Evolutionary conservation across 2,329 filamentous ascomycete species (phyloP), one percentile per base, ranked within the genome.

Genomic region (Penicillium palitans): DNA sequence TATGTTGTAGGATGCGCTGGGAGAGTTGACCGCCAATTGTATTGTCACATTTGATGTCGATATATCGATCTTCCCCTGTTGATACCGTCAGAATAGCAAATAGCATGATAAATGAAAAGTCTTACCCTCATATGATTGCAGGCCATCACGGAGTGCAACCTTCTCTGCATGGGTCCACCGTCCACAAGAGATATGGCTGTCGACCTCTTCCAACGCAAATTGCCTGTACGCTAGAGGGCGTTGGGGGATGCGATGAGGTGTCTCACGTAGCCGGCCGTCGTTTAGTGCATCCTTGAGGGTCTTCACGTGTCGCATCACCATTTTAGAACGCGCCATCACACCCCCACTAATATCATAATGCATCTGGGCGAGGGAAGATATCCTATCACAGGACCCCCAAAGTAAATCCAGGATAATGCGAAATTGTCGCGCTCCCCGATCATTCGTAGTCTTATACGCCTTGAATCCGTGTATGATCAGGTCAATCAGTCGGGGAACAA

Each of bases 381-480:
- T 60, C 15, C 48, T 55, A 19, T 54, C 44, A 17, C 42, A 45
- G 24, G 44, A 58, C 24, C 58, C 49, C 37, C 55, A 52, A 24
- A 65, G n/a, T 6, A 67, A 19, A 25, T 63, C 50, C 7, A 67
- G 41, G 1, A 27, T 37, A 4, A 45, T 42, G 45, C 56, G 19
- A 10, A 62, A 37, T 29, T 65, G 56, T 7, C 33, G 44, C 19
- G 35, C 24, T 19, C 41, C 60, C 24, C 42, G n/a, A 13, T 52
- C 21, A 10, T 58, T 41, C 13, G 47, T n/a, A 12, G 13, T 53
- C 21, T 33, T 60, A 40, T 57, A 60, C 3, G 49, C 19, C 27
- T 40, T 47, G 56, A 66, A 67, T 24, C 53, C 58, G n/a, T 53
- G 46, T 12, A 54, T 42, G 2, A 59, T n/a, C 21, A 65, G 31